These are phyloP conservation scores for Nyssa sinensis DNA, from an alignment of 148 eudicot genomes.

Conservation along the genomic window DNA sequence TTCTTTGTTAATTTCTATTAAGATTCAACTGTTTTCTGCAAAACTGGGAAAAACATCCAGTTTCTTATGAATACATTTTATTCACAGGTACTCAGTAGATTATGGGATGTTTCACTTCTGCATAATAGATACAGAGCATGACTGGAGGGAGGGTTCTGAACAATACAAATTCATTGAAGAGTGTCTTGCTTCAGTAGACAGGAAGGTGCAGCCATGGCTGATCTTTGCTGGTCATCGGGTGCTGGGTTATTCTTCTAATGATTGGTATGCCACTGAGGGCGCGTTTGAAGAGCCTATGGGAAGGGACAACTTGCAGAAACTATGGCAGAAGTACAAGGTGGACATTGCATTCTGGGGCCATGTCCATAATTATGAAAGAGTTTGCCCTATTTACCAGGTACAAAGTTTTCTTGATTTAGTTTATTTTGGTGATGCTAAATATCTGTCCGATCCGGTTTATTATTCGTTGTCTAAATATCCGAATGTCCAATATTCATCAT, in stretches of 20 bases:
- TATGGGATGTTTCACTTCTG: conserved; percentile 89
- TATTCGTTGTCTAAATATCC: no score
- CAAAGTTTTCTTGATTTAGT: neutral
- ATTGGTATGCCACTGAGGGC: conserved; percentile 57
- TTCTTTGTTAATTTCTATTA: no score
- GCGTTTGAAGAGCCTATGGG: conserved; percentile 85
- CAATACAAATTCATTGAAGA: conserved; percentile 69
- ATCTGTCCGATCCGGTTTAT: no score
- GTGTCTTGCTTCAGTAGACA: conserved; percentile 64
- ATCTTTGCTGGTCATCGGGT: conserved; percentile 77
- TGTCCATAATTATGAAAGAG: conserved; percentile 79
- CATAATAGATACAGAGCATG: conserved; percentile 81
- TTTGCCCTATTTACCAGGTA: conserved; percentile 82
- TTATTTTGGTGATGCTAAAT: no score
- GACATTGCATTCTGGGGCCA: conserved; percentile 78
- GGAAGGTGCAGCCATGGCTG: conserved; percentile 81
- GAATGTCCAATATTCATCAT: no score
- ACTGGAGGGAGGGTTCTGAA: conserved; percentile 80
- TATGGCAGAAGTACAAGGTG: conserved; percentile 82
- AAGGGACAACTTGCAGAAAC: conserved; percentile 65
- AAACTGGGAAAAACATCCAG: no score
- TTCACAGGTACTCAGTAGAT: conserved; percentile 59
- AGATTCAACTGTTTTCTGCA: no score
- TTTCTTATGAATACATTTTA: neutral
- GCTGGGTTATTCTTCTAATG: conserved; percentile 77